A percentile compares a stretch with the other conserved stretches of the same genome.
Evolutionary conservation across 768 basidiomycete genomes (phyloP).

Genomic region (Crassisporium funariophilum): DNA sequence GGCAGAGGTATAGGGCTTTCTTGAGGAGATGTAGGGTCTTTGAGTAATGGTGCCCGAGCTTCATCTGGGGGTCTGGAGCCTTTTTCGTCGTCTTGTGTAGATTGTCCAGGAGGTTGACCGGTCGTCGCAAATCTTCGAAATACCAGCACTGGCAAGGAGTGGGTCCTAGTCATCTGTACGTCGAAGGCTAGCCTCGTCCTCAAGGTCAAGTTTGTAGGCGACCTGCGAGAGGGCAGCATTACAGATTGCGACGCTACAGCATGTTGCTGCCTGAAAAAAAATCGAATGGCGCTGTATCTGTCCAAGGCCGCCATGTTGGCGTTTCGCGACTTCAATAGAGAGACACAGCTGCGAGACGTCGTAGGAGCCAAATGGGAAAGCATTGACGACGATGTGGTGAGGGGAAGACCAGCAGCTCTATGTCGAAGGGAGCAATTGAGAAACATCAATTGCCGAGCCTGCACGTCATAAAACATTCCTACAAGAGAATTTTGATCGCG

Average conservation of each 20-base stretch:
- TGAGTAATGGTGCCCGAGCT: not conserved
- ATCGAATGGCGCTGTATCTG: conserved; percentile 60
- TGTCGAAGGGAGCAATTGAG: too few relatives aligned
- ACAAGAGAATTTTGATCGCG: too few relatives aligned
- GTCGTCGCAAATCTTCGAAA: conserved; percentile 9
- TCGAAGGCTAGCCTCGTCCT: too few relatives aligned
- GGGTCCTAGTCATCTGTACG: too few relatives aligned
- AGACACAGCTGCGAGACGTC: conserved; percentile 7
- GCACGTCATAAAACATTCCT: too few relatives aligned
- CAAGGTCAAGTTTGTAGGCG: not conserved
- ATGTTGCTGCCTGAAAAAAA: conserved; percentile 53
- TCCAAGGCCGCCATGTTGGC: conserved; percentile 35
- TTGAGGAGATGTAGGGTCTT: conserved; percentile 1
- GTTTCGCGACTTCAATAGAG: conserved; percentile 6
- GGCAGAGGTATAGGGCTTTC: too few relatives aligned
- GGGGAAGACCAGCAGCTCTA: too few relatives aligned
- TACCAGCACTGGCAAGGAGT: too few relatives aligned
- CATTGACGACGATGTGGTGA: too few relatives aligned
- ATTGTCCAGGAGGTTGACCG: conserved; percentile 8
- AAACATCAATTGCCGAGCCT: too few relatives aligned
- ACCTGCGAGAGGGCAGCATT: not conserved
- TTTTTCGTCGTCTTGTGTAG: conserved; percentile 13
- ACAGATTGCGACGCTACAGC: conserved; percentile 15
- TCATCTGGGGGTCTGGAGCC: conserved; percentile 15
- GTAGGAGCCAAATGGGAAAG: conserved; percentile 2